Conservation (phyloP, 176 grass and related monocot genomes). For the Juncus effusus region DNA sequence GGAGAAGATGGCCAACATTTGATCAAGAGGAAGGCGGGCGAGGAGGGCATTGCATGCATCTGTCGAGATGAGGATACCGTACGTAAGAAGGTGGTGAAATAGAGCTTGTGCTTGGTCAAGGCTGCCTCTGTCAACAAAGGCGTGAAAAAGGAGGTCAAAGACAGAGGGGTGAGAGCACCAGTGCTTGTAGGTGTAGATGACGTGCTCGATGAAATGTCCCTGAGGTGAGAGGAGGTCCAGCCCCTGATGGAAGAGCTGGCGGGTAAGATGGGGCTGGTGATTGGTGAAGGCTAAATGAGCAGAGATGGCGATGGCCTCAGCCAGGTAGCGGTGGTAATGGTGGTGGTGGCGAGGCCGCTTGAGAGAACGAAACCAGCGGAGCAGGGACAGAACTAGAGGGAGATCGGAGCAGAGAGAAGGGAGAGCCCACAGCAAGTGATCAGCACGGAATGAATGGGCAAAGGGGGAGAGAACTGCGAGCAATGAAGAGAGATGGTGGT, state of each 20-base stretch:
- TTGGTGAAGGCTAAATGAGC: conserved; percentile 50
- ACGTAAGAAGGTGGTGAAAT: conserved; percentile 56
- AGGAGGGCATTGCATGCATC: conserved; percentile 67
- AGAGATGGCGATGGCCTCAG: conserved; percentile 41
- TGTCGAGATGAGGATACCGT: conserved; percentile 53
- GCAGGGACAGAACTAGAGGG: conserved; percentile 35
- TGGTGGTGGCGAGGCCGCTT: conserved; percentile 29
- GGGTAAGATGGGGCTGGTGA: conserved; percentile 20
- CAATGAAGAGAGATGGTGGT: conserved; percentile 47
- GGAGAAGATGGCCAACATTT: conserved; percentile 49
- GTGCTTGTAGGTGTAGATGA: conserved; percentile 73
- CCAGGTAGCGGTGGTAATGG: conserved; percentile 39
- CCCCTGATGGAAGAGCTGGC: conserved; percentile 36
- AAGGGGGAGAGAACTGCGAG: conserved; percentile 45
- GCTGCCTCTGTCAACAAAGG: conserved; percentile 39
- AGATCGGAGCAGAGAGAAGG: conserved; percentile 48
- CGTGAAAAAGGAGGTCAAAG: conserved; percentile 70
- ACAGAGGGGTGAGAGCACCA: conserved; percentile 74
- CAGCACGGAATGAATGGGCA: conserved; percentile 35
- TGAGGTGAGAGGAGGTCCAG: conserved; percentile 41
- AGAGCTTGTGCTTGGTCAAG: conserved; percentile 35
- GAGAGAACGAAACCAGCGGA: conserved; percentile 50
- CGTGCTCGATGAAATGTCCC: conserved; percentile 57
- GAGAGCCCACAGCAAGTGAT: conserved; percentile 35
- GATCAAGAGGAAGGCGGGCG: conserved; percentile 40